These are phyloP conservation scores for Annulohypoxylon stygium DNA, from an alignment of 495 filamentous ascomycete genomes.

Conservation along the genomic window DNA sequence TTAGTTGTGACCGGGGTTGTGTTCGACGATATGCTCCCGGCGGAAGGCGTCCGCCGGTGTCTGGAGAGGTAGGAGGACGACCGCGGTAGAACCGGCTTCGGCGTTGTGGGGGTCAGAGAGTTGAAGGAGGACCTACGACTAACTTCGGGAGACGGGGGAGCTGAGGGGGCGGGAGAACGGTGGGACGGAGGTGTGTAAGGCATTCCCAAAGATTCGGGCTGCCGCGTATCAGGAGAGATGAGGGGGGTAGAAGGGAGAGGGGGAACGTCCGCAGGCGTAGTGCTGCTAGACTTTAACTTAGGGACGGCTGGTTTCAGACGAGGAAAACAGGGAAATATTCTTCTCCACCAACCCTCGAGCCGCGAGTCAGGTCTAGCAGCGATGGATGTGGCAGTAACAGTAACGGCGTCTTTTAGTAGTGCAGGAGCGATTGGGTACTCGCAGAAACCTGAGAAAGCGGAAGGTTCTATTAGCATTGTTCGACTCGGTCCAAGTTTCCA, in stretches of 20 bases:
- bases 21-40: conserved; percentile 39
- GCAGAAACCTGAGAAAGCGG: conserved; percentile 48
- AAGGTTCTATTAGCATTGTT: conserved; percentile 50
- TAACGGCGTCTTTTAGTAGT: conserved; percentile 26
- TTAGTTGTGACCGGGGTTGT: conserved; percentile 51
- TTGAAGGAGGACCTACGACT: conserved; percentile 70
- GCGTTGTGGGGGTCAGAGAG: conserved; percentile 55
- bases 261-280: conserved; percentile 36
- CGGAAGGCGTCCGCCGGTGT: conserved; percentile 64
- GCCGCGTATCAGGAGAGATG: conserved; percentile 43
- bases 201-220: conserved; percentile 69
- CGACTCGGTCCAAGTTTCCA: conserved; percentile 44
- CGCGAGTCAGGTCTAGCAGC: conserved; percentile 38
- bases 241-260: conserved; percentile 34
- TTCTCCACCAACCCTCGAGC: conserved; percentile 43
- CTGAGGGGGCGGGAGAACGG: conserved; percentile 81
- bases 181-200: conserved; percentile 93
- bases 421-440: conserved; percentile 40
- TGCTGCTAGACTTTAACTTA: conserved; percentile 37
- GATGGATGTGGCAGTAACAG: conserved; percentile 27
- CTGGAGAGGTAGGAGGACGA: conserved; percentile 81
- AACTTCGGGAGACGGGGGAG: conserved; percentile 71
- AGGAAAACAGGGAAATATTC: conserved; percentile 49
- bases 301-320: conserved; percentile 38
- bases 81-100: conserved; percentile 72